phyloP scores from a whole-genome alignment of 2,329 filamentous ascomycete genomes.

The Calonectria ilicicola region DNA sequence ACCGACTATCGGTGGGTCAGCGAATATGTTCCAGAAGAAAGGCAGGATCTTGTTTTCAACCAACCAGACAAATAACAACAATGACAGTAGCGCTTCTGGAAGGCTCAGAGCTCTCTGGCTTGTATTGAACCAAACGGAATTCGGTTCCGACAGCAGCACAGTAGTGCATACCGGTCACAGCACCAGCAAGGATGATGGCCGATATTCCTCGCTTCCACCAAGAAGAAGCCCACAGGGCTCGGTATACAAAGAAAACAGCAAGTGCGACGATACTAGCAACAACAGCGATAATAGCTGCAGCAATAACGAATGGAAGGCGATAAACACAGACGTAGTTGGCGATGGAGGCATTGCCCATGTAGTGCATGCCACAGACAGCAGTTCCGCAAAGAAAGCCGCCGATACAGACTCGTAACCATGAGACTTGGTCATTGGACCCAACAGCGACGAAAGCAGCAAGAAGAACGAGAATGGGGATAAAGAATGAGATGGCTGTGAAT shows the following conservation, averaged over 20 bases:
- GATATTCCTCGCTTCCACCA: conserved; percentile 81
- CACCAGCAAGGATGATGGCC: conserved; percentile 75
- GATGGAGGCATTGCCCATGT: conserved; percentile 86
- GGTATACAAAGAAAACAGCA: conserved; percentile 81
- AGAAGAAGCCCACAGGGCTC: conserved; percentile 80
- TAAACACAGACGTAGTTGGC: conserved; percentile 80
- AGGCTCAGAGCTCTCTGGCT: conserved; percentile 50
- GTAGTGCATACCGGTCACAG: conserved; percentile 91
- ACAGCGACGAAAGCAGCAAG: conserved; percentile 78
- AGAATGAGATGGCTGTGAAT: conserved; percentile 82
- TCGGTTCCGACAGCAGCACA: conserved; percentile 78
- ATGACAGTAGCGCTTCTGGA: conserved; percentile 77
- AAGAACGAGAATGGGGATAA: conserved; percentile 82
- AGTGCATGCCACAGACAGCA: conserved; percentile 88
- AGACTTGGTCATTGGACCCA: conserved; percentile 69
- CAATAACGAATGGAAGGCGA: conserved; percentile 68
- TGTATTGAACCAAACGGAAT: conserved; percentile 68
- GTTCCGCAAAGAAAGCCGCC: conserved; percentile 79
- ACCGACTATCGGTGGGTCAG: conserved; percentile 61
- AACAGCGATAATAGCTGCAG: conserved; percentile 78
- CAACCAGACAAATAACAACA: conserved; percentile 78
- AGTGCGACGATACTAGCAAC: conserved; percentile 78
- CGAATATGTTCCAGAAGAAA: not conserved
- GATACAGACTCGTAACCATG: conserved; percentile 67
- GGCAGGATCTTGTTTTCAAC: conserved; percentile 31